Evolutionary conservation across 1,139 yeast species (phyloP).

Genomic region (Geotrichum reessii): DNA sequence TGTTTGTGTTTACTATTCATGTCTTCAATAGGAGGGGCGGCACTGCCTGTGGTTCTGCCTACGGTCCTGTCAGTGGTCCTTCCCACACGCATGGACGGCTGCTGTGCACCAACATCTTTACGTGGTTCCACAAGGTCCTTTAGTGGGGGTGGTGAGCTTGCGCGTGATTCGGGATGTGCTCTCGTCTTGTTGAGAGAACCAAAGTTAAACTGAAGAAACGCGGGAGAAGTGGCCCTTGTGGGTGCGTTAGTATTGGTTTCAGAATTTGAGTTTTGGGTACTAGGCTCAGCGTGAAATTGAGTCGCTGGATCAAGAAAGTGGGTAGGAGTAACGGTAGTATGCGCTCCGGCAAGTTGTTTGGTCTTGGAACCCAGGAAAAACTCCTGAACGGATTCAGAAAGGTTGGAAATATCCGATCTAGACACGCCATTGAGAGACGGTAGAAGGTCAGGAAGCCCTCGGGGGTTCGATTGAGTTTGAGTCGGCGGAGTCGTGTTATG

Average conservation of each 20-base stretch:
- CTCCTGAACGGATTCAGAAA: slow-evolving; percentile 14
- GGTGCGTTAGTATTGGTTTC: background rate
- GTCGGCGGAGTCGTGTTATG: background rate
- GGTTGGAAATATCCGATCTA: background rate
- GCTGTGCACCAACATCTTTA: slow-evolving; percentile 15
- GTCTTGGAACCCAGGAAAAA: slow-evolving; percentile 17
- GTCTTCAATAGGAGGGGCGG: background rate
- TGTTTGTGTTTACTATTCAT: background rate
- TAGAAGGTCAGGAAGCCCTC: slow-evolving; percentile 11
- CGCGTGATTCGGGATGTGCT: slow-evolving; percentile 25
- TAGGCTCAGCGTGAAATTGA: background rate
- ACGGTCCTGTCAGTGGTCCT: slow-evolving; percentile 5
- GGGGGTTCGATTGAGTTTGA: background rate
- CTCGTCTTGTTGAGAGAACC: background rate
- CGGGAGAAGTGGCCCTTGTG: slow-evolving; percentile 10
- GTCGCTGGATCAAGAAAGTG: slow-evolving; percentile 9
- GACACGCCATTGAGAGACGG: slow-evolving; percentile 23
- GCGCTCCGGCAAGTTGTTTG: background rate
- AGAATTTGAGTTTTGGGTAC: background rate
- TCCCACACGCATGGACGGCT: slow-evolving; percentile 19
- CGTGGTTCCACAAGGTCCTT: slow-evolving; percentile 22
- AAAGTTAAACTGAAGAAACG: slow-evolving; percentile 2
- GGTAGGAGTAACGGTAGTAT: background rate
- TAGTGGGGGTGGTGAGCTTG: slow-evolving; percentile 24
- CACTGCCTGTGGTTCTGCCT: background rate